Evolutionary conservation across 306 rosid genomes (phyloP), one percentile per base, ranked within the genome.

Genomic region (Castanopsis chinensis): DNA sequence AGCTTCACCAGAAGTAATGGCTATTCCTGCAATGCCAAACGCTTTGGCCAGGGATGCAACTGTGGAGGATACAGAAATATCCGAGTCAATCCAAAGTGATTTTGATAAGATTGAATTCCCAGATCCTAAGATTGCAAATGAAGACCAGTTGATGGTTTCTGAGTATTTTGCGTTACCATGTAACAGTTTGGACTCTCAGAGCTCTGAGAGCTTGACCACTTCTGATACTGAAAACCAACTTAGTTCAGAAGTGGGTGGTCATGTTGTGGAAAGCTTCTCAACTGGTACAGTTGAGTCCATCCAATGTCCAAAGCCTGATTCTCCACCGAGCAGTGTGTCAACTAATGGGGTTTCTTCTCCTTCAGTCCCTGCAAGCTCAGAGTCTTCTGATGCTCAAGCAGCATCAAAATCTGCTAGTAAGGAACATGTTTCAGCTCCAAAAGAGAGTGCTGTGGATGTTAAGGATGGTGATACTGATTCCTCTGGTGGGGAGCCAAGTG

Each of bases 91-190:
- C 43, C 78, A 84, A 18, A 79, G 84, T 71, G 97, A 91, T 74
- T 83, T 95, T 20, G 97, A 93, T 59, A 95, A 84, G 85, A 87
- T 95, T 0, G 97, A 92, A 80, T 95, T 95, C 83, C 99, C 97
- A 1, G 94, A 92, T 76, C 99, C 91, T 0, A 91, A 92, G 73
- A 86, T 92, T 58, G 94, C 18, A 18, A 92, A 89, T 52, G 99
- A 95, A 82, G 98, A 95, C 77, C 89, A 89, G 83, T 33, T 87
- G 53, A 95, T 95, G 99, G 94, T 89, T 78, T 92, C 99, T 0
- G 99, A 95, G 86, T 95, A 95, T 27, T 79, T 89, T 55, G 88
- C 88, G 18, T 85, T 91, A 80, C 87, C 98, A 1, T 85, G 92
- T 75, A 80, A 76, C 6, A 82, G 82, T 69, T 69, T 91, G 73